Base-by-base conservation (phyloP, 768 basidiomycete genomes). In the Piloderma croceum region DNA sequence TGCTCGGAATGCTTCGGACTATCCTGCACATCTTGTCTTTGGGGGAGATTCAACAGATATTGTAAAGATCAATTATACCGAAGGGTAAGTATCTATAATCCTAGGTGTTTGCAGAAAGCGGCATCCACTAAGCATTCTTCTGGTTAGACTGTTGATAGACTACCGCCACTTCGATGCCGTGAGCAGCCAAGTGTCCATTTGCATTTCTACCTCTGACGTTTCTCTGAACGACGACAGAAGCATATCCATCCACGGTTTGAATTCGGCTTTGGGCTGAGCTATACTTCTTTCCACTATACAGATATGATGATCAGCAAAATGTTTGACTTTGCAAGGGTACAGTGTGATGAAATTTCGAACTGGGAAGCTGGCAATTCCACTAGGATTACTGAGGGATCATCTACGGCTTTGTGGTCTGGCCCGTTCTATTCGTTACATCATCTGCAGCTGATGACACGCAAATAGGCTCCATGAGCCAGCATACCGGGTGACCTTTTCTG, bases 31-130 rank as follows among this genome's bases (percentile, higher is more conserved):
- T 39, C 64, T 76, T 47, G 61, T 77, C 13, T 57, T 65, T 12
- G 50, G 51, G 45, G 63, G 56, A 48, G 65, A 60, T 18, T 45
- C 60, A 43, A 45, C 57, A 46, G 43, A 62, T 31, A 65, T 66
- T n/a, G 53, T 70, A 10, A 70, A 71, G 42, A 71, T 83, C 38
- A 62, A 71, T 9, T 83, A 83, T 52, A 69, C 51, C 31, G 81
- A 83, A 51, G 75, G 76, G 67, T 71, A 34, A 37, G 63, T 54
- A 18, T 34, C 25, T 5, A 7, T 31, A 13, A 29, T 12, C 1
- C 33, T 45, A 6, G 15, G n/a, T n/a, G n/a, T n/a, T n/a, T n/a
- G n/a, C n/a, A n/a, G n/a, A n/a, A n/a, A n/a, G n/a, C n/a, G n/a
- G n/a, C n/a, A n/a, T n/a, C n/a, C n/a, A n/a, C 34, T 22, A 20